Percentiles rank a stretch among this genome's conserved stretches.
Conservation (phyloP, 108 stramenopile genomes). For the Nitzschia sp. region DNA sequence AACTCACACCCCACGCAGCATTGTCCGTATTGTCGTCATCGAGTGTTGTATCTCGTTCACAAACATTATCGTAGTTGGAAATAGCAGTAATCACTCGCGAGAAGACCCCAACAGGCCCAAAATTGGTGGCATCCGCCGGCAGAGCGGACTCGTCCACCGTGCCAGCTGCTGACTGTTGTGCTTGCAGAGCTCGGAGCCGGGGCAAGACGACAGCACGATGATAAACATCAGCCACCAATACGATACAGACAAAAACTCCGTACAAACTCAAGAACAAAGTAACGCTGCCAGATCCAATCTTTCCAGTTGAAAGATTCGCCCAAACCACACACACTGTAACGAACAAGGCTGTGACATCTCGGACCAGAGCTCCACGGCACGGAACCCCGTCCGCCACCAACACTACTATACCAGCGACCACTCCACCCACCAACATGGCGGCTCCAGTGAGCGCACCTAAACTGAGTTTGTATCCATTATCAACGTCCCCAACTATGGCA, state of each 20-base stretch:
- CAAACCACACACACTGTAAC: conserved; percentile 69
- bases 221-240: conserved; percentile 84
- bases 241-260: conserved; percentile 65
- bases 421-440: conserved; percentile 87
- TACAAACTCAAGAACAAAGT: conserved; percentile 68
- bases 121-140: background rate
- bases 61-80: conserved; percentile 73
- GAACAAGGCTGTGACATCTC: conserved; percentile 73
- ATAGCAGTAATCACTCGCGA: conserved; percentile 61
- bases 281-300: conserved; percentile 56
- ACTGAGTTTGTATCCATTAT: conserved; percentile 80
- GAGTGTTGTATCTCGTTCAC: conserved; percentile 1
- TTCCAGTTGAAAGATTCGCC: conserved; percentile 44
- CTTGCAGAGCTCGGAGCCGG: conserved; percentile 33
- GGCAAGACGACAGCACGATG: conserved; percentile 85
- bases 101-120: conserved; percentile 26
- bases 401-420: conserved; percentile 83
- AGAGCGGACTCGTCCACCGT: background rate
- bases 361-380: conserved; percentile 83
- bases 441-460: conserved; percentile 95
- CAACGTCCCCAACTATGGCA: conserved; percentile 67
- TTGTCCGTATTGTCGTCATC: background rate
- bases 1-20: conserved; percentile 18
- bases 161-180: background rate
- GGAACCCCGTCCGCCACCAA: conserved; percentile 70